Percentiles rank a stretch among this genome's conserved stretches.
Evolutionary conservation across 495 filamentous ascomycete species (phyloP).

Genomic region (Penicillium crystallinum): DNA sequence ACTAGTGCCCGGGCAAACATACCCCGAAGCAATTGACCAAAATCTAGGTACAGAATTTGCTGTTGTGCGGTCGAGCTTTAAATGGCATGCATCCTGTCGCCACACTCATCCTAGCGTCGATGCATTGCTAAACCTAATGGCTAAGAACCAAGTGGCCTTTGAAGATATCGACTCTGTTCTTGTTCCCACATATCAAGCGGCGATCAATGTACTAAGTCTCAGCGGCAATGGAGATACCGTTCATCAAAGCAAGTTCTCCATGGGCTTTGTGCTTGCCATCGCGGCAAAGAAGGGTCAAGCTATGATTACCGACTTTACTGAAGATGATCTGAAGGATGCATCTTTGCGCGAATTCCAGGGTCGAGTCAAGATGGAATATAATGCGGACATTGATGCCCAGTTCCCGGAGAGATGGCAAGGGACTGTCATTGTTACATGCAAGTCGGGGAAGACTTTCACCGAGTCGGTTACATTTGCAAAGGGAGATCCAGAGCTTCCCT

Average conservation of each 20-base stretch:
- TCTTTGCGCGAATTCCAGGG: conserved; percentile 25
- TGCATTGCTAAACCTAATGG: conserved; percentile 28
- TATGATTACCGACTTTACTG: conserved; percentile 34
- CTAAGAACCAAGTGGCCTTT: conserved; percentile 22
- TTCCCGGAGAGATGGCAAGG: conserved; percentile 32
- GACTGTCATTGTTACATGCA: conserved; percentile 26
- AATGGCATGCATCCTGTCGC: conserved; percentile 36
- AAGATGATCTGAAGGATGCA: conserved; percentile 23
- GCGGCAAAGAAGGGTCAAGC: conserved; percentile 33
- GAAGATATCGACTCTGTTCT: conserved; percentile 29
- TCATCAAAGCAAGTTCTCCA: conserved; percentile 37
- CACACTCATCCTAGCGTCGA: conserved; percentile 36
- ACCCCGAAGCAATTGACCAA: conserved; percentile 26
- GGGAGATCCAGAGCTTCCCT: conserved; percentile 29
- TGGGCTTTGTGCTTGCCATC: conserved; percentile 37
- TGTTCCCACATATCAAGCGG: conserved; percentile 29
- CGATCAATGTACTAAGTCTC: conserved; percentile 28
- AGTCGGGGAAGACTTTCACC: conserved; percentile 20
- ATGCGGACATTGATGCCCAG: conserved; percentile 25
- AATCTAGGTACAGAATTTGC: conserved; percentile 24
- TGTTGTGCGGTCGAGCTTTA: conserved; percentile 30
- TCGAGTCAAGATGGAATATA: conserved; percentile 26
- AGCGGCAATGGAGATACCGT: conserved; percentile 29
- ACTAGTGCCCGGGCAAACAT: conserved; percentile 21
- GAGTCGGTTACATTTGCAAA: conserved; percentile 29